phyloP scores from a whole-genome alignment of 2,329 filamentous ascomycete species.

The Colletotrichum higginsianum region DNA sequence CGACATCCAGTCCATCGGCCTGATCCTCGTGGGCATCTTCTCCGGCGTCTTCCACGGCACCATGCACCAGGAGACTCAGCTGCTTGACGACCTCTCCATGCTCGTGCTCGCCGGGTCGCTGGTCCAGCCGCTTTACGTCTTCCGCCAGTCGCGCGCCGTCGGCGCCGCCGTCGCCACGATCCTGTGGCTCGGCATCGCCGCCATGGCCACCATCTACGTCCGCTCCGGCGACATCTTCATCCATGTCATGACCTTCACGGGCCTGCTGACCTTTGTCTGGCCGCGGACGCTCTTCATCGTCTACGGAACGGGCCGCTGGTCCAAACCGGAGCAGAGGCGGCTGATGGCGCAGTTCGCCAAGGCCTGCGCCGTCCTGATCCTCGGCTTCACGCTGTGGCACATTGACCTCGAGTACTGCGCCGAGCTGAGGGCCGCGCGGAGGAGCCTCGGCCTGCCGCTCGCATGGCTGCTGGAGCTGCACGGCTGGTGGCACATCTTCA shows the following conservation, averaged over 20 bases:
- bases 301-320: conserved; percentile 48
- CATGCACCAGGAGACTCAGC: conserved; percentile 59
- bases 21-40: conserved; percentile 58
- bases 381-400: conserved; percentile 69
- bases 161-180: conserved; percentile 51
- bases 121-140: conserved; percentile 64
- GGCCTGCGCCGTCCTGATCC: conserved; percentile 53
- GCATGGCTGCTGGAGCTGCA: conserved; percentile 71
- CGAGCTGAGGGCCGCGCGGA: conserved; percentile 61
- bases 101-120: conserved; percentile 67
- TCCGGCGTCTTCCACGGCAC: conserved; percentile 63
- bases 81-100: conserved; percentile 73
- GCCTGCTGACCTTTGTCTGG: conserved; percentile 51
- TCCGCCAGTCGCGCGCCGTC: conserved; percentile 56
- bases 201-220: conserved; percentile 60
- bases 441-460: conserved; percentile 66
- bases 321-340: conserved; percentile 48
- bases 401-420: conserved; percentile 69
- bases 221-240: conserved; percentile 59
- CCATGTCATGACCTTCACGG: conserved; percentile 57
- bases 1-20: conserved; percentile 59
- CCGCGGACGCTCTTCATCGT: conserved; percentile 55
- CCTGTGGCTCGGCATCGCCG: conserved; percentile 58
- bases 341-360: conserved; percentile 48
- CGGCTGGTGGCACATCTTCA: conserved; percentile 76